phyloP scores from a whole-genome alignment of 192 early-diverging fungal species.

The Coemansia sp. region DNA sequence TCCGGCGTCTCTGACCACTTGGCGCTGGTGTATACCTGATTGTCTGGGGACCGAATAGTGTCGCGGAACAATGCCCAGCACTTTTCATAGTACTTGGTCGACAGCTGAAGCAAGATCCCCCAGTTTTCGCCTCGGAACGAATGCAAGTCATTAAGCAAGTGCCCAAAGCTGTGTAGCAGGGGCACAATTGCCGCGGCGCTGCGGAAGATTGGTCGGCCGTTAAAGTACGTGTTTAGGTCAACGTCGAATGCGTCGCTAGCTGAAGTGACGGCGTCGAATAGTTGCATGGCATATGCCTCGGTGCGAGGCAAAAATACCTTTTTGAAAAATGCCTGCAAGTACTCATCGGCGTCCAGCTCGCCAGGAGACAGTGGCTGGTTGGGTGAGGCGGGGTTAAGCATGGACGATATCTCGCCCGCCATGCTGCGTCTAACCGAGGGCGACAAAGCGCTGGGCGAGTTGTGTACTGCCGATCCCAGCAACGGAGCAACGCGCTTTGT shows the following conservation, averaged over 20 bases:
- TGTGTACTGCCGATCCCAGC: constrained; percentile 10
- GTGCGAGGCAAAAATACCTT: constrained; percentile 77
- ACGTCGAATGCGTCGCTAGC: constrained; percentile 47
- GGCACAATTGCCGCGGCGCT: constrained; percentile 47
- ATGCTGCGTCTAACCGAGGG: constrained; percentile 49
- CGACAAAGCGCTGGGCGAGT: constrained; percentile 28
- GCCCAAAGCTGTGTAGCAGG: constrained; percentile 38
- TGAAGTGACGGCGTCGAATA: constrained; percentile 30
- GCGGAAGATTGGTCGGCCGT: constrained; percentile 50
- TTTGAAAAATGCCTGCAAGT: constrained; percentile 58
- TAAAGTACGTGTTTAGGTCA: constrained; percentile 34
- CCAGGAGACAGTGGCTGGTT: constrained; percentile 14
- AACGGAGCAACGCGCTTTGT: constrained; percentile 34
- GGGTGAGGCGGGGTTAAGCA: constrained; percentile 6
- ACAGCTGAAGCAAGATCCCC: constrained; percentile 45
- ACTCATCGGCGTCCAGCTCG: constrained; percentile 56
- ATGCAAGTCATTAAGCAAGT: constrained; percentile 39
- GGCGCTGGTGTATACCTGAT: constrained; percentile 47
- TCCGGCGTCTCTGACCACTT: constrained; percentile 65
- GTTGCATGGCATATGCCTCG: constrained; percentile 77
- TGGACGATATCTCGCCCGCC: constrained; percentile 21
- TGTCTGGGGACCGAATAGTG: constrained; percentile 41
- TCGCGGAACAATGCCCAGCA: constrained; percentile 50
- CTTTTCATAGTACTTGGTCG: constrained; percentile 41
- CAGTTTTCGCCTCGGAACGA: constrained; percentile 48